A percentile compares a stretch with the other conserved stretches of the same genome.
Evolutionary conservation across 495 filamentous ascomycete species (phyloP).

Genomic region (Clohesyomyces aquaticus): DNA sequence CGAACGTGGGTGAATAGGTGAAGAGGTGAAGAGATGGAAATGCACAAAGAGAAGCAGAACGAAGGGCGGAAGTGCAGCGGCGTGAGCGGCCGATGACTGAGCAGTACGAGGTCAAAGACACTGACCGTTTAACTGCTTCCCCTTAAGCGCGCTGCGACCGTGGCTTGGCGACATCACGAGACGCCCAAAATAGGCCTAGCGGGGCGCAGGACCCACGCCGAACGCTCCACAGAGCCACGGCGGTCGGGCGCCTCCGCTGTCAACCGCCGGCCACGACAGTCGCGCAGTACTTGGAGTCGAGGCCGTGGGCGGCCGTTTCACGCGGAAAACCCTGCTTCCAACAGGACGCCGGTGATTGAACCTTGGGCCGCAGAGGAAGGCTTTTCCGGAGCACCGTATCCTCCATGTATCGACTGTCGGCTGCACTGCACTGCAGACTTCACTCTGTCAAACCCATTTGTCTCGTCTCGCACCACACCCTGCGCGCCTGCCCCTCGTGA

Average conservation of each 20-base stretch:
- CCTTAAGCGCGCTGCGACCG: background rate
- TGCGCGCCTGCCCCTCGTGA: background rate
- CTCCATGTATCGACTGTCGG: too few species aligned
- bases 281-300: background rate
- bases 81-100: background rate
- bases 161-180: constrained; percentile 9
- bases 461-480: too few species aligned
- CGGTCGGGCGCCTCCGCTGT: background rate
- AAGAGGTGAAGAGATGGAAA: constrained; percentile 2
- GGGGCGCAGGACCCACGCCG: too few species aligned
- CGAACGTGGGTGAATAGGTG: constrained; percentile 8
- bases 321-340: background rate
- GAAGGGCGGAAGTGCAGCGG: constrained; percentile 7
- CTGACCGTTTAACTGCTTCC: background rate
- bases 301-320: background rate
- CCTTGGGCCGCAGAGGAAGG: too few species aligned
- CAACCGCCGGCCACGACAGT: too few species aligned
- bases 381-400: too few species aligned
- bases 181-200: constrained; percentile 9
- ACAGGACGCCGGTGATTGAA: background rate
- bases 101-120: background rate
- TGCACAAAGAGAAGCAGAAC: constrained; percentile 1
- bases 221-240: constrained; percentile 4
- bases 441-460: too few species aligned
- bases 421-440: too few species aligned